phyloP scores from a whole-genome alignment of 2,329 filamentous ascomycete species.

The Alternaria conjuncta region DNA sequence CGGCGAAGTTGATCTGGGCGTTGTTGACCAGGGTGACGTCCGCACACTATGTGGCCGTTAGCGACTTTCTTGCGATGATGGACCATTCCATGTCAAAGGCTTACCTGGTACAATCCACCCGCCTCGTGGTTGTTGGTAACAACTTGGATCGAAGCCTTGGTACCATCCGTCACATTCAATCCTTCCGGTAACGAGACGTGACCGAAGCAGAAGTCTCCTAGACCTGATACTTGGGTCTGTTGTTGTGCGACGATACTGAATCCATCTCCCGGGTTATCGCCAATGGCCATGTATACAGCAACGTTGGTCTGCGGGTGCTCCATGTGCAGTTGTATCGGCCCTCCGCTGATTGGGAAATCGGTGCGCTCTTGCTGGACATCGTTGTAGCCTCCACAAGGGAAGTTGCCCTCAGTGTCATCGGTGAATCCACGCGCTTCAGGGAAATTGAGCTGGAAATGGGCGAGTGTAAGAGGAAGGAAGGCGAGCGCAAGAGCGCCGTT shows the following conservation, averaged over 20 bases:
- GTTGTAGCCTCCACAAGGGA: constrained; percentile 60
- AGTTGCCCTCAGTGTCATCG: constrained; percentile 54
- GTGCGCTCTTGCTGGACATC: constrained; percentile 54
- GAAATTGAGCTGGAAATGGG: constrained; percentile 64
- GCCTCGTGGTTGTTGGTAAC: constrained; percentile 66
- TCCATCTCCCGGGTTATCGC: constrained; percentile 60
- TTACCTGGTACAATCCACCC: constrained; percentile 69
- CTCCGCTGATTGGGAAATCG: constrained; percentile 56
- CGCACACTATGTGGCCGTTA: constrained; percentile 63
- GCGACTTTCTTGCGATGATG: background rate
- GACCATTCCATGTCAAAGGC: constrained; percentile 16
- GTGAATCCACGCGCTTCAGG: constrained; percentile 59
- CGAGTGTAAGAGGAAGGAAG: constrained; percentile 55
- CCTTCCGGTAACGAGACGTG: constrained; percentile 61
- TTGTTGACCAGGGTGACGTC: constrained; percentile 71
- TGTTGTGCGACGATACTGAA: constrained; percentile 74
- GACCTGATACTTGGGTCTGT: constrained; percentile 64
- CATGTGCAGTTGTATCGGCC: constrained; percentile 60
- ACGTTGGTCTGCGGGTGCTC: constrained; percentile 60
- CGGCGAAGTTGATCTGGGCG: constrained; percentile 52
- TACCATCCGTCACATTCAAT: constrained; percentile 64
- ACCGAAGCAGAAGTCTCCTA: constrained; percentile 71
- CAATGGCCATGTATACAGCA: constrained; percentile 61
- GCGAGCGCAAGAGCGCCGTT: constrained; percentile 47
- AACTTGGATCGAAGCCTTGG: constrained; percentile 71